These are phyloP conservation scores for Pestalotiopsis sp. DNA, from an alignment of 2,329 filamentous ascomycete genomes.

Conservation along the genomic window DNA sequence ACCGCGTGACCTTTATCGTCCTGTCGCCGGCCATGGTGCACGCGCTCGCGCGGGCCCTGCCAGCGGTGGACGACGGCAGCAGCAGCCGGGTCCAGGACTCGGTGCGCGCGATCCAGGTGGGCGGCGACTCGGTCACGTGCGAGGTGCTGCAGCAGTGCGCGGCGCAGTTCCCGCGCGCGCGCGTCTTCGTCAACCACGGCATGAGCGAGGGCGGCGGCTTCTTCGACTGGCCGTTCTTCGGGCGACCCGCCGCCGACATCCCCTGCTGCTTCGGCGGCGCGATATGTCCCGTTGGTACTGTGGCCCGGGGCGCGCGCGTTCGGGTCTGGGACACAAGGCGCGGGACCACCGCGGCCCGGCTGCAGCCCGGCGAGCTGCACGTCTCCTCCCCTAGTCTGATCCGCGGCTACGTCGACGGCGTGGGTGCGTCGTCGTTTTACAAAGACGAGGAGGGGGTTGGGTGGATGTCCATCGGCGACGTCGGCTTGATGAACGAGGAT, in stretches of 20 bases:
- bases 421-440: not conserved
- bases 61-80: no score
- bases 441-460: not conserved
- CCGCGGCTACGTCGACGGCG: not conserved
- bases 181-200: slow-evolving; percentile 16
- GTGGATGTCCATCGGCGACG: slow-evolving; percentile 16
- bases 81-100: not conserved
- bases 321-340: not conserved
- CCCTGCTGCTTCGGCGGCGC: slow-evolving; percentile 10
- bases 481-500: slow-evolving; percentile 9
- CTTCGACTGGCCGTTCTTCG: slow-evolving; percentile 15
- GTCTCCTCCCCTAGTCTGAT: not conserved
- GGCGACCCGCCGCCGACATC: not conserved
- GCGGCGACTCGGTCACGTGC: slow-evolving; percentile 16
- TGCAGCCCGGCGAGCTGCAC: not conserved
- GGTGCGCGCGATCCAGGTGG: slow-evolving; percentile 13
- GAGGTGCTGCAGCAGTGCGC: slow-evolving; percentile 15
- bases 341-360: not conserved
- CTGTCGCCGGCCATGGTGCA: slow-evolving; percentile 17
- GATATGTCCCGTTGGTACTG: not conserved
- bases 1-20: slow-evolving; percentile 14
- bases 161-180: slow-evolving; percentile 13
- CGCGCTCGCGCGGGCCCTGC: slow-evolving; percentile 9
- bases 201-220: slow-evolving; percentile 16
- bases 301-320: not conserved